Conservation (phyloP, 495 filamentous ascomycete species). For the Tuber umbilicatum region DNA sequence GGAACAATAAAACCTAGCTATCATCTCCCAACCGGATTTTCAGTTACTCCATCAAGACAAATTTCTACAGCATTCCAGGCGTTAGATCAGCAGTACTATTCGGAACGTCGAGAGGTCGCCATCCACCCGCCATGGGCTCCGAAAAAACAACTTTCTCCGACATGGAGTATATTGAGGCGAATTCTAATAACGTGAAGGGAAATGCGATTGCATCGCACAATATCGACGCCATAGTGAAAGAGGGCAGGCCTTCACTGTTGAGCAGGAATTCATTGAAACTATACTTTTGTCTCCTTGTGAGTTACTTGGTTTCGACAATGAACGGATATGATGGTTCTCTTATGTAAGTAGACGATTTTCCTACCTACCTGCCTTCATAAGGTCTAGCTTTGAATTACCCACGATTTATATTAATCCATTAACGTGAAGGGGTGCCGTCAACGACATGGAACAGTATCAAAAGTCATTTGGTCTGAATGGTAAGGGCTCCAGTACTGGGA, state of each 20-base stretch:
- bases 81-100: background rate
- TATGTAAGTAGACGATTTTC: slow-evolving; percentile 14
- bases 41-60: background rate
- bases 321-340: slow-evolving; percentile 51
- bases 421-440: slow-evolving; percentile 45
- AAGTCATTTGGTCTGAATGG: slow-evolving; percentile 35
- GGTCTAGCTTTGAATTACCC: background rate
- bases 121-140: slow-evolving; percentile 15
- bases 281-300: slow-evolving; percentile 46
- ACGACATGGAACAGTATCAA: slow-evolving; percentile 47
- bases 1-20: background rate
- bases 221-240: slow-evolving; percentile 44
- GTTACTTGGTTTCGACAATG: slow-evolving; percentile 49
- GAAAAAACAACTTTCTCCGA: slow-evolving; percentile 5
- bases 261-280: slow-evolving; percentile 50
- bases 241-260: slow-evolving; percentile 46
- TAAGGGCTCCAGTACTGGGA: slow-evolving; percentile 44
- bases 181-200: slow-evolving; percentile 23
- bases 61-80: background rate
- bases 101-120: background rate
- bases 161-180: background rate
- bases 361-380: background rate
- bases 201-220: slow-evolving; percentile 41
- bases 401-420: background rate
- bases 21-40: background rate